Base-by-base conservation (phyloP, 2,329 filamentous ascomycete genomes). In the Pseudonectria foliicola region DNA sequence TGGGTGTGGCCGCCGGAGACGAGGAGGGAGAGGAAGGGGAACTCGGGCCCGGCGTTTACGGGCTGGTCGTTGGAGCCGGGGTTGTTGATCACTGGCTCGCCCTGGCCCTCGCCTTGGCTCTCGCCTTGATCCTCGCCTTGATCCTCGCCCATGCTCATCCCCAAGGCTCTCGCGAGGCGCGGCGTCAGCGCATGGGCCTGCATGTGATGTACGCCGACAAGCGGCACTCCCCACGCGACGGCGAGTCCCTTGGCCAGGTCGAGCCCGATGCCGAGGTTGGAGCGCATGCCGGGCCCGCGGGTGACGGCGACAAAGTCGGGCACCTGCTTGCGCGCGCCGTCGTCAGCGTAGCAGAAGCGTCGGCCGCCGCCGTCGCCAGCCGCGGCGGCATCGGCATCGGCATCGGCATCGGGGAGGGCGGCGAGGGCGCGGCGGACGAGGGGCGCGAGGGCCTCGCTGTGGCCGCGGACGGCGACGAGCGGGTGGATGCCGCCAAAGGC, bases 171-270 rank as follows among this genome's bases (percentile, higher is more conserved):
- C 4, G 82, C 80, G 27, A 98, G 73, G 8, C 87, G 73, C 12
- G 90, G 85, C 13, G 92, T 96, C 43, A 98, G 65, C 13, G 92
- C 83, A 60, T 98, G 92, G 10, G 89, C 92, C 58, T 95, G 89
- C 92, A 98, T 96, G 60, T 98, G 92, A 59, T 98, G 85, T 1
- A 95, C 85, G 1, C 80, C 92, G 1, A 96, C 59, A 23, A 96
- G 66, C 3, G 90, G 89, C 25, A 88, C 73, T 44, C 79, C 73
- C 85, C 85, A 94, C 25, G 86, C 88, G 13, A 85, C 69, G 0
- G 89, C 79, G 13, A 96, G 71, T 0, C 88, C 92, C 61, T 96
- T 96, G 13, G 87, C 92, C 14, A 80, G 81, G 54, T 87, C 80
- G 10, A 96, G 59, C 0, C 92, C 92, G 12, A 82, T 78, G 13